phyloP scores from a whole-genome alignment of 2,329 filamentous ascomycete genomes.

The Remersonia thermophila region DNA sequence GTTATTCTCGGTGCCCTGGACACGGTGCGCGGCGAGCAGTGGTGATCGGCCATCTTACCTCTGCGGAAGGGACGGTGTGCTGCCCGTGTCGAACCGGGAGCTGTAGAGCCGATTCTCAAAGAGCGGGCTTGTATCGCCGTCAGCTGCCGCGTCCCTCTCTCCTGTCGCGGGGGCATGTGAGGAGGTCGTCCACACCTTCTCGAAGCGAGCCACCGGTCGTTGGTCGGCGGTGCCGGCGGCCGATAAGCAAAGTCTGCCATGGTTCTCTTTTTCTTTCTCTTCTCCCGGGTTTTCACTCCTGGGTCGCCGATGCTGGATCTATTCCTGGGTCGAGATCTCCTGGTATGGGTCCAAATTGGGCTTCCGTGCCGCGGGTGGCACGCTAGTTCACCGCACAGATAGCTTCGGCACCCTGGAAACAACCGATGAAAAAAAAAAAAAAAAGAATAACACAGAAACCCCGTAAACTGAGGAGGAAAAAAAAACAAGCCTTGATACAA shows the following conservation, averaged over 20 bases:
- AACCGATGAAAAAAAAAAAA: constrained; percentile 3
- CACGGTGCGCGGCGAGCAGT: no score
- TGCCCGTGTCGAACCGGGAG: constrained; percentile 22
- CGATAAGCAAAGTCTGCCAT: constrained; percentile 36
- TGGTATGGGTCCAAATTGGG: background rate
- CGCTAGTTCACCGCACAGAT: constrained; percentile 6
- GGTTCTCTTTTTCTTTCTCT: constrained; percentile 8
- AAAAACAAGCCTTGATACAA: constrained; percentile 9
- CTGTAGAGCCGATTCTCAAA: constrained; percentile 24
- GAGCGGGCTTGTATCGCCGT: constrained; percentile 20
- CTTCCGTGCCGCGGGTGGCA: constrained; percentile 1
- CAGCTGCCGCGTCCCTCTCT: constrained; percentile 12
- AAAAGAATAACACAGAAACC: constrained; percentile 8
- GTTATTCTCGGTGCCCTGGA: constrained; percentile 19
- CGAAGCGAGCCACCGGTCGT: constrained; percentile 37
- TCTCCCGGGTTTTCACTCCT: constrained; percentile 5
- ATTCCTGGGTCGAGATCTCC: constrained; percentile 7
- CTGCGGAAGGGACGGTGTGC: constrained; percentile 18
- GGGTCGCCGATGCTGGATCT: background rate
- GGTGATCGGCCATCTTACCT: constrained; percentile 20
- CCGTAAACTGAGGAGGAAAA: constrained; percentile 11
- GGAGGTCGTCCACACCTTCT: constrained; percentile 36
- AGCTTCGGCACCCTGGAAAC: background rate
- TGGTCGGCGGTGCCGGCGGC: constrained; percentile 31
- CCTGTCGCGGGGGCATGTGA: constrained; percentile 9